Evolutionary conservation across 2,329 filamentous ascomycete species (phyloP), one percentile per base, ranked within the genome.

Genomic region (Colletotrichum sp.): DNA sequence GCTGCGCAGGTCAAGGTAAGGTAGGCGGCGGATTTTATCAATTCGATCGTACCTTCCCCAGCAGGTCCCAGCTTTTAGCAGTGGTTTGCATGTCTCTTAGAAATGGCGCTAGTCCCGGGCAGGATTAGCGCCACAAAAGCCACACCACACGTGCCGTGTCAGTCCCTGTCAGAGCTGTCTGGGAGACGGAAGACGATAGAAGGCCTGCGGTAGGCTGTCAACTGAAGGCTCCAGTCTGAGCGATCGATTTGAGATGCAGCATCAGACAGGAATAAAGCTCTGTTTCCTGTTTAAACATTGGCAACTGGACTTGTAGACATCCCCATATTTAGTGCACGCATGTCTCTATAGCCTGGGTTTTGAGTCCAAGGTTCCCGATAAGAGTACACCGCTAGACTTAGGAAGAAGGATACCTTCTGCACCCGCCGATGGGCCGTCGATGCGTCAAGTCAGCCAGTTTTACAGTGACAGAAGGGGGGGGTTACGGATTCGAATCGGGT

Each of bases 1-100:
- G 71, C 71, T 64, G 49, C 34, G 63, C 64, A 69, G 66, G 39
- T n/a, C 11, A 22, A 49, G 59, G 16, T 19, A 34, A 62, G 59
- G 59, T 62, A 62, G 59, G 36, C 66, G 63, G 62, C 52, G 65
- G 73, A 59, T 73, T 74, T 77, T 77, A 77, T 77, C 57, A 65
- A 49, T 69, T 68, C 59, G 67, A 75, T 77, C 65, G 76, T 71
- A 78, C 71, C 74, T 75, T 76, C 69, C 72, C 57, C 63, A 65
- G 71, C 63, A 65, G 71, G 70, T 71, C 63, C 69, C 69, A 66
- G 67, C 76, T 76, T 77, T 72, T 69, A 44, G 68, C 57, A 76
- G 49, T 67, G 52, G 57, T 72, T 69, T 66, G 69, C 76, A 69
- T 27, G 59, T 67, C 36, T 74, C 67, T 67, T 62, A 34, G 74